Evolutionary conservation across 169 alveolate genomes (phyloP), one percentile per base, ranked within the genome.

Genomic region (Amoebophrya sp.): DNA sequence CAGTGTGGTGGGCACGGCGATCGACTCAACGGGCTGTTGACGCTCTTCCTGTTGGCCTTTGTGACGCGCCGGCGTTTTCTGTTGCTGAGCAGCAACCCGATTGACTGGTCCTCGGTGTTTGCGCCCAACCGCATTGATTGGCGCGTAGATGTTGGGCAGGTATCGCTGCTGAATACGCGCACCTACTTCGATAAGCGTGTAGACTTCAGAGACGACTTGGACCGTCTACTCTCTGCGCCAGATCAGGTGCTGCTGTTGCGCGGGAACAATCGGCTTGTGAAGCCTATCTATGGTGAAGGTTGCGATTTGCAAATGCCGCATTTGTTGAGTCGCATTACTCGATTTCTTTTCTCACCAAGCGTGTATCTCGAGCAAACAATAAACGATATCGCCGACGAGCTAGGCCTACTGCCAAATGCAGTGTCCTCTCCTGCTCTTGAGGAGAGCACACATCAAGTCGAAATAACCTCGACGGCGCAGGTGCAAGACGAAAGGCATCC

Each of bases 1-100:
- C 90, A 34, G 3, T 89, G 90, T 33, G 90, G 90, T 40, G 90
- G 90, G 2, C 90, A 89, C 47, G 90, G 90, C 40, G 90, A 89
- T 29, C 36, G 90, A 14, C 29, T 89, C 41, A 89, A 89, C 90
- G 90, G 90, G 2, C 36, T 89, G n/a, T 2, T 40, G 54, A 89
- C 90, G 40, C 53, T 40, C 39, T 89, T 89, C 40, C 53, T 89
- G 2, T 33, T 89, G 24, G 90, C 90, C 12, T 2, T 89, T 0
- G n/a, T 89, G 3, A 89, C 90, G n/a, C n/a, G 18, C 24, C 90
- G 90, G n/a, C 53, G 53, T 1, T 33, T 89, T 6, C 41, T 89
- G 40, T 0, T 89, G n/a, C 53, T 34, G 54, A 33, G 36, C 90
- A 12, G 29, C 65, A 47, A 47, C 65, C 65, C 65, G 29, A 18